Evolutionary conservation across 1,139 yeast genomes (phyloP).

Genomic region (Magnusiomyces ingens): DNA sequence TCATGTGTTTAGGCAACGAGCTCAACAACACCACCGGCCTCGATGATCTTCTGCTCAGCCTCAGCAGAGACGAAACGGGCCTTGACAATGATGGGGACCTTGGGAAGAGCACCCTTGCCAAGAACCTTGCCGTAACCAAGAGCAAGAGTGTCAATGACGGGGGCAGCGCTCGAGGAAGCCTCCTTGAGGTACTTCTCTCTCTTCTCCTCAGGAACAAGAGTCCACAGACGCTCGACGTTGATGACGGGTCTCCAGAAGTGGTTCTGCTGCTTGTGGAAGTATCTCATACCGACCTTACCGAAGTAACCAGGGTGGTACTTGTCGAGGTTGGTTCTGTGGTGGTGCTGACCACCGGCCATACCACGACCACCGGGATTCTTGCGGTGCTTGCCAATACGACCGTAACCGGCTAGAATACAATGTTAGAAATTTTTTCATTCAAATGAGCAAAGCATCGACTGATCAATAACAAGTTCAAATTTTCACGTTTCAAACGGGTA

Average conservation of each 20-base stretch:
- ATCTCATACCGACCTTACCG: slow-evolving; percentile 99
- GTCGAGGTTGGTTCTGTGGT: slow-evolving; percentile 97
- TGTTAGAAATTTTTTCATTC: slow-evolving; percentile 4
- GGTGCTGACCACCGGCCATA: slow-evolving; percentile 99
- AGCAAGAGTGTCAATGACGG: slow-evolving; percentile 99
- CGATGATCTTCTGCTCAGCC: slow-evolving; percentile 99
- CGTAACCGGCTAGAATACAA: slow-evolving; percentile 92
- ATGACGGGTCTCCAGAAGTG: slow-evolving; percentile 98
- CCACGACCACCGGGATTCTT: slow-evolving; percentile 99
- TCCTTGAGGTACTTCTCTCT: slow-evolving; percentile 90
- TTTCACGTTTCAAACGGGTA: background rate
- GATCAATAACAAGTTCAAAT: background rate
- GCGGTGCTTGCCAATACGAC: slow-evolving; percentile 99
- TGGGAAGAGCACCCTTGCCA: slow-evolving; percentile 98
- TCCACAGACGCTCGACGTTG: slow-evolving; percentile 99
- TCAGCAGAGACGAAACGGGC: slow-evolving; percentile 98
- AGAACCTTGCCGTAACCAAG: slow-evolving; percentile 99
- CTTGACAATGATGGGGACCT: slow-evolving; percentile 97
- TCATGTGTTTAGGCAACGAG: slow-evolving; percentile 71
- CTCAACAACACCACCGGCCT: slow-evolving; percentile 99
- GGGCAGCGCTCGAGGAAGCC: slow-evolving; percentile 86
- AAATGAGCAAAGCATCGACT: background rate
- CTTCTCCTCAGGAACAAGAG: slow-evolving; percentile 89
- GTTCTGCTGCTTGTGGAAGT: slow-evolving; percentile 95
- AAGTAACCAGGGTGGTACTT: slow-evolving; percentile 99